phyloP scores from a whole-genome alignment of 768 basidiomycete species.

The Suillus fuscotomentosus region DNA sequence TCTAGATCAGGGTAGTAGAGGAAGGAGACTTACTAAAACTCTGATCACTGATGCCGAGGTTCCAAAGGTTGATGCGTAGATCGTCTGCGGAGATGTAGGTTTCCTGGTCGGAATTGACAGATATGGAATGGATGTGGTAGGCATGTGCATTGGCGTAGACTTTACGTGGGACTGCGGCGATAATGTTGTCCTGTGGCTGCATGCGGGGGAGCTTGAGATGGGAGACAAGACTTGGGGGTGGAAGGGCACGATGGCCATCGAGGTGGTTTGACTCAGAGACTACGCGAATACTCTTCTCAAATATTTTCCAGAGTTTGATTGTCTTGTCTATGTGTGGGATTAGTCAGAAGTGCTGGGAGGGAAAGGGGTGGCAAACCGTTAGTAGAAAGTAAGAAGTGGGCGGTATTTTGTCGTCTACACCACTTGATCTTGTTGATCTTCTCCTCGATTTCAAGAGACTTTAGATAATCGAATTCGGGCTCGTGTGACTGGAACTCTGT shows the following conservation, averaged over 20 bases:
- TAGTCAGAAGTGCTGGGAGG: not conserved
- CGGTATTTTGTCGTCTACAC: slow-evolving; percentile 97
- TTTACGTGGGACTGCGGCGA: slow-evolving; percentile 97
- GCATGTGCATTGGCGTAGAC: slow-evolving; percentile 99
- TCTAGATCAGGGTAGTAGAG: not conserved
- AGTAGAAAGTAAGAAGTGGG: slow-evolving; percentile 95
- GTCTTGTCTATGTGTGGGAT: slow-evolving; percentile 78
- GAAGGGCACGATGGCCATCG: slow-evolving; percentile 70
- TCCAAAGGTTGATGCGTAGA: slow-evolving; percentile 96
- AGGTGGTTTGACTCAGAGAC: slow-evolving; percentile 96
- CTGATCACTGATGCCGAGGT: slow-evolving; percentile 96
- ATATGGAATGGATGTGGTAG: slow-evolving; percentile 99
- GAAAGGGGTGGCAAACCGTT: slow-evolving; percentile 66
- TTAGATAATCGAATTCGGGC: slow-evolving; percentile 99
- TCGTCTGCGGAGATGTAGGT: slow-evolving; percentile 99
- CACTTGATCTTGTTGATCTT: slow-evolving; percentile 99
- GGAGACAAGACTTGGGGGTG: slow-evolving; percentile 53
- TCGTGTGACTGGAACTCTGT: slow-evolving; percentile 99
- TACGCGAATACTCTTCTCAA: slow-evolving; percentile 94
- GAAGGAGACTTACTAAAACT: slow-evolving; percentile 83
- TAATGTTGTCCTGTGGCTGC: slow-evolving; percentile 94
- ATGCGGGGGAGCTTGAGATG: slow-evolving; percentile 88
- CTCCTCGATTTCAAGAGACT: slow-evolving; percentile 99
- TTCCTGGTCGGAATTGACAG: slow-evolving; percentile 98
- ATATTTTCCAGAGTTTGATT: slow-evolving; percentile 99